A percentile compares a stretch with the other conserved stretches of the same genome.
These are phyloP conservation scores for Xylaria palmicola DNA, from an alignment of 495 filamentous ascomycete genomes.

Conservation along the genomic window DNA sequence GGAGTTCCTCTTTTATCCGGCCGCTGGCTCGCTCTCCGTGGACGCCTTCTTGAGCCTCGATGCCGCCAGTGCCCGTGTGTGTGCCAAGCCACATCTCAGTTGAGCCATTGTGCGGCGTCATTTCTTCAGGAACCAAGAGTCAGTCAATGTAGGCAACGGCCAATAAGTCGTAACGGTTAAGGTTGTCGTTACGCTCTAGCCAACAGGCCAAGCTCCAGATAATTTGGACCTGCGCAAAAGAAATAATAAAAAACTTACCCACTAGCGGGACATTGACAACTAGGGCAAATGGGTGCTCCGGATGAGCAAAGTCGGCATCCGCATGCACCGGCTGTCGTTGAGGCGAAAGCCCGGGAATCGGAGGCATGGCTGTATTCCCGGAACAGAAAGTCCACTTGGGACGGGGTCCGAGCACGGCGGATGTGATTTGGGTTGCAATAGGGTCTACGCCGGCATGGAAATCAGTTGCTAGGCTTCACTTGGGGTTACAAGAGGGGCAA, in stretches of 20 bases:
- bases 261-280: conserved; percentile 57
- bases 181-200: background rate
- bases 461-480: background rate
- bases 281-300: conserved; percentile 51
- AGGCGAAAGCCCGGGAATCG: conserved; percentile 34
- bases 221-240: no score
- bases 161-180: no score
- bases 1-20: conserved; percentile 41
- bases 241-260: conserved; percentile 10
- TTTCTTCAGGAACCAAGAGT: conserved; percentile 14
- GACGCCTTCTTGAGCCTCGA: conserved; percentile 45
- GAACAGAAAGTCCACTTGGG: conserved; percentile 53
- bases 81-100: conserved; percentile 64
- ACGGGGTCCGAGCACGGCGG: conserved; percentile 47
- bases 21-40: conserved; percentile 48
- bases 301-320: conserved; percentile 59
- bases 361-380: conserved; percentile 54
- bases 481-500: conserved; percentile 2
- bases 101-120: conserved; percentile 54
- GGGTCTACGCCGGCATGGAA: conserved; percentile 35
- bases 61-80: conserved; percentile 35
- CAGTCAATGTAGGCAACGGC: no score
- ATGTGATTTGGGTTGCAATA: conserved; percentile 50
- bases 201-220: no score
- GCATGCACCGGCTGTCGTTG: conserved; percentile 53